Percentiles rank a stretch among this genome's conserved stretches.
phyloP scores from a whole-genome alignment of 139 green algal genomes.

The Prasinococcaceae sp. region DNA sequence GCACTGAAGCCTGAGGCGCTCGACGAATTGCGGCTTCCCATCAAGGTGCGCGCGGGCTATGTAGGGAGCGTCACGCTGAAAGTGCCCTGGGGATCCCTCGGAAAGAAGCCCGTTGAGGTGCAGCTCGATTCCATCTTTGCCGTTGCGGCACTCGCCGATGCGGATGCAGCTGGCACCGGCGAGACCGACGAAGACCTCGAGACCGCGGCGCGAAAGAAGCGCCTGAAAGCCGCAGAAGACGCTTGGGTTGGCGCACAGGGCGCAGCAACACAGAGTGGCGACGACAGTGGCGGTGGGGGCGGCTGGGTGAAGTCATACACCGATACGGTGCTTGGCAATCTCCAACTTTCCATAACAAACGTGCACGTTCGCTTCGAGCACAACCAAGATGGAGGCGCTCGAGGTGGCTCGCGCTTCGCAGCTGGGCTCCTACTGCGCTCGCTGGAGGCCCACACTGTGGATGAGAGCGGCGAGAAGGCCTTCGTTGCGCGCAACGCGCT shows the following conservation, averaged over 20 bases:
- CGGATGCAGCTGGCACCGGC: no score
- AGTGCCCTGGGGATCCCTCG: slow-evolving; percentile 82
- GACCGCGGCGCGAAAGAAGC: slow-evolving; percentile 3
- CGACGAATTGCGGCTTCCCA: slow-evolving; percentile 63
- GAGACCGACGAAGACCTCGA: neutral
- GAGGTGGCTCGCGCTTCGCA: neutral
- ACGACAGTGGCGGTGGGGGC: no score
- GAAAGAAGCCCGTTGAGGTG: slow-evolving; percentile 71
- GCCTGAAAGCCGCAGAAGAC: slow-evolving; percentile 11
- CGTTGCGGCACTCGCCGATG: slow-evolving; percentile 44
- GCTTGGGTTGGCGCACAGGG: neutral
- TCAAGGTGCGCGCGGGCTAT: slow-evolving; percentile 75
- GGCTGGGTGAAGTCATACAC: slow-evolving; percentile 19
- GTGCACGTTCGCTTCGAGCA: slow-evolving; percentile 79
- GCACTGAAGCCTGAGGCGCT: slow-evolving; percentile 78
- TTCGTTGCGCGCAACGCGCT: slow-evolving; percentile 65
- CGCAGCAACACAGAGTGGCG: neutral
- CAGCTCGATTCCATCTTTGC: slow-evolving; percentile 86
- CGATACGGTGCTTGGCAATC: slow-evolving; percentile 39
- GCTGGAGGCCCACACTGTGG: slow-evolving; percentile 67
- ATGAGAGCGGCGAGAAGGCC: slow-evolving; percentile 48
- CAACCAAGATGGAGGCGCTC: neutral
- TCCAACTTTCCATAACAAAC: slow-evolving; percentile 79
- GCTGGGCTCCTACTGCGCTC: slow-evolving; percentile 54
- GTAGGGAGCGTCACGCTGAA: slow-evolving; percentile 77